These are phyloP conservation scores for Serendipita vermifera DNA, from an alignment of 768 basidiomycete species.

Conservation along the genomic window DNA sequence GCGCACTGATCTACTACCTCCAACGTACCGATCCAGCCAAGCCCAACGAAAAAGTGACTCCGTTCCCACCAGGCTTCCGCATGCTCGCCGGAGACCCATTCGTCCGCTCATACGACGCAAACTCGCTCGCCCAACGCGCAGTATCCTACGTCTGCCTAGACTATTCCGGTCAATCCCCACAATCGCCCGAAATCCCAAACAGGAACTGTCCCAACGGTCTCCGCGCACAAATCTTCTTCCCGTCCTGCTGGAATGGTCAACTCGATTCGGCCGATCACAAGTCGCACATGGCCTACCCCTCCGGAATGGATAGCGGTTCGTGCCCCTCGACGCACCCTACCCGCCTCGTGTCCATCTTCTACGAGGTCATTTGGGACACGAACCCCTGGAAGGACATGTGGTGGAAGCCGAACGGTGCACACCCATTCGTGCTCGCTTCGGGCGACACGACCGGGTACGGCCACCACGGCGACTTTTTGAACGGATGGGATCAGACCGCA, in stretches of 20 bases:
- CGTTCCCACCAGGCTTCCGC: slow-evolving; percentile 9
- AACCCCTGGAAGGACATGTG: slow-evolving; percentile 12
- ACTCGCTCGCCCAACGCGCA: slow-evolving; percentile 4
- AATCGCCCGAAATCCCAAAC: background rate
- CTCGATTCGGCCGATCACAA: slow-evolving; percentile 17
- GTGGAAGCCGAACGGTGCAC: background rate
- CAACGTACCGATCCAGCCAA: slow-evolving; percentile 6
- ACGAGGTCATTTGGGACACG: slow-evolving; percentile 14
- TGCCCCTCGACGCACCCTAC: slow-evolving; percentile 18
- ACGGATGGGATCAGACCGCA: slow-evolving; percentile 17
- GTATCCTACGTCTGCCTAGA: slow-evolving; percentile 10
- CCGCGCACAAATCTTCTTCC: slow-evolving; percentile 15
- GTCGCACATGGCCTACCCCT: slow-evolving; percentile 18
- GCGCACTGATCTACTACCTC: slow-evolving; percentile 10
- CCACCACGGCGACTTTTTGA: slow-evolving; percentile 8
- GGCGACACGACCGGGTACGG: slow-evolving; percentile 10
- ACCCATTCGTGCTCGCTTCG: slow-evolving; percentile 10
- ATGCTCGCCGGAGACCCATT: slow-evolving; percentile 15
- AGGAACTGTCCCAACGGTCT: slow-evolving; percentile 11
- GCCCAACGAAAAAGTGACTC: background rate
- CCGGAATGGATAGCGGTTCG: slow-evolving; percentile 14
- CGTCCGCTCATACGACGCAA: slow-evolving; percentile 10
- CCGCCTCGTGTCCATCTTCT: slow-evolving; percentile 17
- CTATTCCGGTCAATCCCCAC: background rate
- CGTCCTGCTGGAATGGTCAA: slow-evolving; percentile 19